These are phyloP conservation scores for Leishmania braziliensis DNA, from an alignment of 208 protist genomes.

Conservation along the genomic window DNA sequence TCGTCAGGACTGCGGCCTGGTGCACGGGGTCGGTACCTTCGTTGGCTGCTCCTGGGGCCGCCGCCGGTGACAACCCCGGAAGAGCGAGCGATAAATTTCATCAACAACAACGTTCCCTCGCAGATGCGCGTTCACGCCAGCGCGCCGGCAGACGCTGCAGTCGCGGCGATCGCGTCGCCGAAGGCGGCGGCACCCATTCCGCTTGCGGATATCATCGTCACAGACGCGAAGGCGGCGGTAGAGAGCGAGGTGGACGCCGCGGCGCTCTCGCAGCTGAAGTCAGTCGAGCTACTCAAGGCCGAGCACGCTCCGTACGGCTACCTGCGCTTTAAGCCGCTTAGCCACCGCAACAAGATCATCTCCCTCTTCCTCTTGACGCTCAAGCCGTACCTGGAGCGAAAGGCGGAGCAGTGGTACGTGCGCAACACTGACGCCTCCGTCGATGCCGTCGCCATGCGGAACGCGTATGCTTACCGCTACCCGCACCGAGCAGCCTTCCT, in stretches of 20 bases:
- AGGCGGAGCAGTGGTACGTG: slow-evolving; percentile 51
- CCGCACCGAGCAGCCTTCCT: slow-evolving; percentile 44
- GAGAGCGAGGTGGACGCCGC: neutral
- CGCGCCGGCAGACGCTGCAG: neutral
- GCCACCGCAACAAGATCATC: slow-evolving; percentile 36
- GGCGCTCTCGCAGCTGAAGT: slow-evolving; percentile 27
- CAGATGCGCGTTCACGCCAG: slow-evolving; percentile 21
- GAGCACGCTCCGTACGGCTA: slow-evolving; percentile 67
- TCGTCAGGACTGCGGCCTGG: neutral
- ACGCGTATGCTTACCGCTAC: slow-evolving; percentile 45
- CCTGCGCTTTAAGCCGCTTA: slow-evolving; percentile 58
- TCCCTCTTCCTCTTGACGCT: slow-evolving; percentile 66
- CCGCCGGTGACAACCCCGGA: slow-evolving; percentile 50
- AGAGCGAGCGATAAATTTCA: slow-evolving; percentile 48
- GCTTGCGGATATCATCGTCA: slow-evolving; percentile 13
- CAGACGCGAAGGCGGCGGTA: slow-evolving; percentile 6
- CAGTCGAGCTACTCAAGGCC: slow-evolving; percentile 44
- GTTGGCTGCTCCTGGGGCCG: slow-evolving; percentile 58
- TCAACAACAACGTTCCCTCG: slow-evolving; percentile 28
- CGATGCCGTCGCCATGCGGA: slow-evolving; percentile 52
- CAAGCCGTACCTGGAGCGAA: slow-evolving; percentile 62
- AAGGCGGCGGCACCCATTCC: neutral
- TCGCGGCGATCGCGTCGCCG: neutral
- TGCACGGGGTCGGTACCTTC: slow-evolving; percentile 29
- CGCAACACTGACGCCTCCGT: slow-evolving; percentile 43